Percentiles rank a stretch among this genome's conserved stretches.
phyloP scores from a whole-genome alignment of 129 eudicot species.

The Pulicaria dysenterica region DNA sequence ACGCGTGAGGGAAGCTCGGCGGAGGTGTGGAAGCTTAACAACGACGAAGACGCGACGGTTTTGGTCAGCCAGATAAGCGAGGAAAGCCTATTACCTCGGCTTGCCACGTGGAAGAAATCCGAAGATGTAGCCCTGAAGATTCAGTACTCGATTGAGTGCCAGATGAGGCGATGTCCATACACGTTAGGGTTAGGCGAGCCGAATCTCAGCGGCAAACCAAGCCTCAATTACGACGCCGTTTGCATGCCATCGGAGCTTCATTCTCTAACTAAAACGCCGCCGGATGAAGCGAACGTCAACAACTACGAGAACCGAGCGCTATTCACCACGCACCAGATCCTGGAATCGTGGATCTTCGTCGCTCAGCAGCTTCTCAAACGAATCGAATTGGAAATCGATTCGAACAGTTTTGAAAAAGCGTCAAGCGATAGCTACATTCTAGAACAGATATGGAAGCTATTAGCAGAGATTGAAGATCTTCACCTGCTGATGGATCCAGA shows the following conservation, averaged over 20 bases:
- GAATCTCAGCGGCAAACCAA: constrained; percentile 72
- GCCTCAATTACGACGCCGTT: constrained; percentile 59
- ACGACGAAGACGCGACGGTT: constrained; percentile 39
- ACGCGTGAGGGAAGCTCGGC: constrained; percentile 63
- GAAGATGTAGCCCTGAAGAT: constrained; percentile 57
- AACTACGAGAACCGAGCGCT: constrained; percentile 67
- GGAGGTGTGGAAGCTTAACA: constrained; percentile 70
- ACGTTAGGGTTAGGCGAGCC: constrained; percentile 92
- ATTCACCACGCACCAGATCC: constrained; percentile 65
- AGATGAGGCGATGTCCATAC: constrained; percentile 66
- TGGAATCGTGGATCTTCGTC: constrained; percentile 74
- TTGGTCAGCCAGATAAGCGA: constrained; percentile 76
- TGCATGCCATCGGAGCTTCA: constrained; percentile 71
- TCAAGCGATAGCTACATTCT: constrained; percentile 58
- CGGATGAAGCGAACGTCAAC: constrained; percentile 42
- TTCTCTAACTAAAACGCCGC: constrained; percentile 48
- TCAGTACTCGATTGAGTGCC: constrained; percentile 60
- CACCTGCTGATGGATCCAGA: constrained; percentile 80
- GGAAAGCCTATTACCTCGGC: constrained; percentile 74
- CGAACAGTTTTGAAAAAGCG: constrained; percentile 39
- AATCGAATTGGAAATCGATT: constrained; percentile 46
- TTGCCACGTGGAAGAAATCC: constrained; percentile 65
- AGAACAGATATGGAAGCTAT: constrained; percentile 61
- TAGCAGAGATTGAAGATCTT: constrained; percentile 55
- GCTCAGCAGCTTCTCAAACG: constrained; percentile 50